phyloP scores from a whole-genome alignment of 148 eudicot species.

The Tetragonia tetragonoides region DNA sequence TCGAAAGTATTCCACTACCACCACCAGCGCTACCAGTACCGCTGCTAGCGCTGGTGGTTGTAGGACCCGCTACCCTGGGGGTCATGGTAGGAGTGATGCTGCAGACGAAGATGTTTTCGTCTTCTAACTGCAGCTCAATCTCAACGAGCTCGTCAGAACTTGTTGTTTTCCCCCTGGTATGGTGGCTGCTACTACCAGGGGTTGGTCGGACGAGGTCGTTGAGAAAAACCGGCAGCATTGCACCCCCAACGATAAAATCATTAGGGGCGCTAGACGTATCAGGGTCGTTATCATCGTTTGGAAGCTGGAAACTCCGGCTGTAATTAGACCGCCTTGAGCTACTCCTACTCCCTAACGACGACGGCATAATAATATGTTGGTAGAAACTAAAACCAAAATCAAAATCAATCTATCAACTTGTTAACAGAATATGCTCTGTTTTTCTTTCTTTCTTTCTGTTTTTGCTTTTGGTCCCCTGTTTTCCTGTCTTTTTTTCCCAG shows the following conservation, averaged over 20 bases:
- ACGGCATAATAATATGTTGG: constrained; percentile 23
- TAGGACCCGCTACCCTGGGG: background rate
- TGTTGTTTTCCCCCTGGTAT: background rate
- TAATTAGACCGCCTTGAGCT: constrained; percentile 40
- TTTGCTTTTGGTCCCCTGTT: background rate
- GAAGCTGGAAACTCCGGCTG: constrained; percentile 41
- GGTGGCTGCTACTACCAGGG: background rate
- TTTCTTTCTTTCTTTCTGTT: constrained; percentile 5
- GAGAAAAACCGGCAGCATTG: constrained; percentile 80
- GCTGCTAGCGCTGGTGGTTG: constrained; percentile 16
- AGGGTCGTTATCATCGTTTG: constrained; percentile 32
- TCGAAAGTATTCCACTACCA: constrained; percentile 27
- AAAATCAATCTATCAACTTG: background rate
- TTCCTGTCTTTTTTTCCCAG: background rate
- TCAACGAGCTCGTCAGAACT: constrained; percentile 56
- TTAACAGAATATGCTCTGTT: too few relatives aligned
- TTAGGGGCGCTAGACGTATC: background rate
- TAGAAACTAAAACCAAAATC: background rate
- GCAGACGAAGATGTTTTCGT: constrained; percentile 54
- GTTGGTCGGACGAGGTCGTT: constrained; percentile 35
- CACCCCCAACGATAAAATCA: constrained; percentile 34
- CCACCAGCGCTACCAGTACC: background rate
- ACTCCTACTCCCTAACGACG: constrained; percentile 50
- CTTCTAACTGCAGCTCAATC: constrained; percentile 68
- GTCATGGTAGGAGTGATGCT: constrained; percentile 55